Base-by-base conservation (phyloP, 768 basidiomycete species). In the Lentinula detonsa region DNA sequence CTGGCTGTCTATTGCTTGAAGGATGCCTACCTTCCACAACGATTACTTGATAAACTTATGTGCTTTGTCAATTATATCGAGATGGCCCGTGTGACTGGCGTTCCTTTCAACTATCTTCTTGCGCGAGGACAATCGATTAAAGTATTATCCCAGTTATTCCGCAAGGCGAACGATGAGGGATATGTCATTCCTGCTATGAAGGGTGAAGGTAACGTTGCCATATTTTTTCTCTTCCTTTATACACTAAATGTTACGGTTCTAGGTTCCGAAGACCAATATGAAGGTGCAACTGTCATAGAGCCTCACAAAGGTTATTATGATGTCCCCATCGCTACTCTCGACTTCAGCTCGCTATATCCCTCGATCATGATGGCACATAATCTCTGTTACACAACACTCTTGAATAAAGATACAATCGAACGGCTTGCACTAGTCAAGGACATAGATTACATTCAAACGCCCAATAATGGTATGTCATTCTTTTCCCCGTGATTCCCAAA, bases 321-420 rank as follows among this genome's bases (percentile, higher is more conserved):
- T 69, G 84, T 87, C 0, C 97, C 97, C 1, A 98, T 99, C 68
- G 95, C 97, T 11, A 98, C 97, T 0, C 84, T 99, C 51, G 97
- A 99, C 82, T 99, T 99, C 76, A 95, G 93, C 61, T 98, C 95
- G 1, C 81, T 99, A 63, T 99, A 99, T 73, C 97, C 97, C 3
- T 98, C 97, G 0, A 98, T 99, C 75, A 99, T 99, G 97, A 98
- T 98, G 95, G 97, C 96, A 2, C 97, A 99, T 74, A 99, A 99
- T 70, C 77, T 99, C 0, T 99, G 97, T 72, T 99, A 98, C 70
- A 98, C 97, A 0, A 98, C 97, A 0, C 79, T 98, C n/a, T 72
- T 98, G 40, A 92, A 97, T 63, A 90, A 85, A 70, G 48, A 61
- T 5, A 90, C 88, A 0, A 88, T 96, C 11, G 89, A 93, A 18